These are phyloP conservation scores for Colletotrichum agaves DNA, from an alignment of 2,329 filamentous ascomycete species.

Conservation along the genomic window DNA sequence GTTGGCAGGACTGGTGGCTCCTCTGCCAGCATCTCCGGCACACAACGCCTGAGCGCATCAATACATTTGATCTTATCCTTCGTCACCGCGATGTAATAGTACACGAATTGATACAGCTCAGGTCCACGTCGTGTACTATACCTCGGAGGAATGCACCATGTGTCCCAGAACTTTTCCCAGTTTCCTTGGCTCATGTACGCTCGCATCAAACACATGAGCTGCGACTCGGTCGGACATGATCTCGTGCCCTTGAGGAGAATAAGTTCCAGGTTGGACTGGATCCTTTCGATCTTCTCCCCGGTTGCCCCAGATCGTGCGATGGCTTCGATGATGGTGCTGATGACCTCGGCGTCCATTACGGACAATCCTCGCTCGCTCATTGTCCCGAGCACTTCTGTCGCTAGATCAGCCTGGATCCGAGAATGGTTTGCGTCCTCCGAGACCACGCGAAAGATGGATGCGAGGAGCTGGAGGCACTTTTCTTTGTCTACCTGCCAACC, in stretches of 20 bases:
- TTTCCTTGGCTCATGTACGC: constrained; percentile 58
- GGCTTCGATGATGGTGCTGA: constrained; percentile 59
- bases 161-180: constrained; percentile 69
- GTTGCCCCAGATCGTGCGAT: constrained; percentile 48
- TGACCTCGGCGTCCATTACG: constrained; percentile 57
- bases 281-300: constrained; percentile 47
- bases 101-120: constrained; percentile 67
- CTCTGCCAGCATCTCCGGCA: constrained; percentile 70
- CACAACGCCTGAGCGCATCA: constrained; percentile 61
- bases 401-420: constrained; percentile 49
- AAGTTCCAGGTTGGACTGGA: constrained; percentile 57
- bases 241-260: constrained; percentile 53
- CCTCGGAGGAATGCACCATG: constrained; percentile 66
- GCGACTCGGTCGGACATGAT: constrained; percentile 50
- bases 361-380: constrained; percentile 57
- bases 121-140: constrained; percentile 59
- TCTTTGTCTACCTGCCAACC: constrained; percentile 50
- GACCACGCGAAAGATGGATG: constrained; percentile 48
- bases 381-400: constrained; percentile 56
- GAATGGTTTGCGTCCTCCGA: constrained; percentile 40
- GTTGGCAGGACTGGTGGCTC: constrained; percentile 57
- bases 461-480: constrained; percentile 51
- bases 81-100: constrained; percentile 58
- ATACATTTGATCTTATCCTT: constrained; percentile 56
- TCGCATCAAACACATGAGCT: constrained; percentile 55